Conservation (phyloP, 2,329 filamentous ascomycete genomes). For the Fusarium camptoceras region DNA sequence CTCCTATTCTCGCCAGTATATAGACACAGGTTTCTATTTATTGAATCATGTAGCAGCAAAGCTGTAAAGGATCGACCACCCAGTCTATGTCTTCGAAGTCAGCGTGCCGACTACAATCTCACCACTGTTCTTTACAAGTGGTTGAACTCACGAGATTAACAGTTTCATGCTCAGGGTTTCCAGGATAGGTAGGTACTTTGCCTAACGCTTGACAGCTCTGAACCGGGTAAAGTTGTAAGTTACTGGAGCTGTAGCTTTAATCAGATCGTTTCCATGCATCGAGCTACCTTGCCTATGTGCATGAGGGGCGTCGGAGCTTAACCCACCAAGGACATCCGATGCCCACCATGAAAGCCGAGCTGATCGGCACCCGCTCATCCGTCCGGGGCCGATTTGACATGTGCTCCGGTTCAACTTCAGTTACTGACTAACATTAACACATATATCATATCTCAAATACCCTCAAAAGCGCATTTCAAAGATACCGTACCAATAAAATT, state of each 20-base stretch:
- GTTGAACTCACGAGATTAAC: neutral
- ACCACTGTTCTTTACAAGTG: neutral
- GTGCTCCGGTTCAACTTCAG: slow-evolving; percentile 27
- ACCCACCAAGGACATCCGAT: slow-evolving; percentile 25
- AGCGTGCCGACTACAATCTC: neutral
- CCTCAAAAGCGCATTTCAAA: neutral
- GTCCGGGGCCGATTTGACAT: slow-evolving; percentile 33
- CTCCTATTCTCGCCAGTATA: neutral
- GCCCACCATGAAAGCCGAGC: slow-evolving; percentile 15
- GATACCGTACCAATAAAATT: neutral
- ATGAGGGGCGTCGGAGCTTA: slow-evolving; percentile 19
- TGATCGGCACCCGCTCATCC: slow-evolving; percentile 46
- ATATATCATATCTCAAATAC: neutral
- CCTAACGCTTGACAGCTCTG: neutral
- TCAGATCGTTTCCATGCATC: neutral
- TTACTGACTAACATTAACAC: neutral
- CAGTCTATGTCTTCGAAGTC: neutral
- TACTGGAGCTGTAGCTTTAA: neutral
- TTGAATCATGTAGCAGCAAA: too few species aligned
- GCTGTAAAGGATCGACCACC: neutral
- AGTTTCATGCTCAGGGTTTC: neutral
- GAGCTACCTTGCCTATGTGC: neutral
- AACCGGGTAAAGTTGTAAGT: neutral
- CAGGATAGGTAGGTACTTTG: neutral
- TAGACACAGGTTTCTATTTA: neutral